These are phyloP conservation scores for Stentor coeruleus DNA, from an alignment of 73 alveolate species.

Conservation along the genomic window DNA sequence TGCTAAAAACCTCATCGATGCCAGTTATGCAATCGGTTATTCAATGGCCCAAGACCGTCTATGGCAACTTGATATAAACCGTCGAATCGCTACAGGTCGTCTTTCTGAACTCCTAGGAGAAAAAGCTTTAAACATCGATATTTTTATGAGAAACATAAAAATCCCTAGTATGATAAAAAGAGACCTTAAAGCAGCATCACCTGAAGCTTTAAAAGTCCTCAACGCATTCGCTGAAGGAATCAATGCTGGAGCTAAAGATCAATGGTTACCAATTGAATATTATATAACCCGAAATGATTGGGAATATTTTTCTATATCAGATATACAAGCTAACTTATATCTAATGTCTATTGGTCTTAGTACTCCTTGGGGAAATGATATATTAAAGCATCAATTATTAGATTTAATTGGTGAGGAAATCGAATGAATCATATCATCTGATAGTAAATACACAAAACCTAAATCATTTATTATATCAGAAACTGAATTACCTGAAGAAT, in stretches of 20 bases:
- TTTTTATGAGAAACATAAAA: slow-evolving; percentile 73
- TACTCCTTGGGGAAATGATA: slow-evolving; percentile 27
- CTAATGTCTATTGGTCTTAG: slow-evolving; percentile 25
- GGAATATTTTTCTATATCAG: slow-evolving; percentile 73
- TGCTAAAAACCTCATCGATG: slow-evolving; percentile 66
- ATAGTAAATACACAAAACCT: slow-evolving; percentile 26
- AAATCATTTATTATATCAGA: slow-evolving; percentile 40
- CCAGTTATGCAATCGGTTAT: slow-evolving; percentile 68
- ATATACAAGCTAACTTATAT: slow-evolving; percentile 58
- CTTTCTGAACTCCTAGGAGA: slow-evolving; percentile 77
- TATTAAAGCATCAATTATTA: slow-evolving; percentile 25
- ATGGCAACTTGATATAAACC: slow-evolving; percentile 63
- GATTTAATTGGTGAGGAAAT: not conserved
- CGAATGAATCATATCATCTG: slow-evolving; percentile 9
- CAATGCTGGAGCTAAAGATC: slow-evolving; percentile 65
- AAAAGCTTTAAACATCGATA: slow-evolving; percentile 68
- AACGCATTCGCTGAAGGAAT: slow-evolving; percentile 81
- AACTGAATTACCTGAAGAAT: slow-evolving; percentile 34
- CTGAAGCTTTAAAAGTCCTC: slow-evolving; percentile 38
- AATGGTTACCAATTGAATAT: slow-evolving; percentile 79
- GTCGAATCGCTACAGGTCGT: slow-evolving; percentile 65
- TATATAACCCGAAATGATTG: slow-evolving; percentile 50
- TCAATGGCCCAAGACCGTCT: slow-evolving; percentile 81
- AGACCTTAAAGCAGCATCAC: slow-evolving; percentile 42
- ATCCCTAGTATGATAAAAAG: slow-evolving; percentile 55